Percentiles rank a stretch among this genome's conserved stretches.
Conservation (phyloP, 1,139 yeast genomes). For the Hansenula lynferdii region DNA sequence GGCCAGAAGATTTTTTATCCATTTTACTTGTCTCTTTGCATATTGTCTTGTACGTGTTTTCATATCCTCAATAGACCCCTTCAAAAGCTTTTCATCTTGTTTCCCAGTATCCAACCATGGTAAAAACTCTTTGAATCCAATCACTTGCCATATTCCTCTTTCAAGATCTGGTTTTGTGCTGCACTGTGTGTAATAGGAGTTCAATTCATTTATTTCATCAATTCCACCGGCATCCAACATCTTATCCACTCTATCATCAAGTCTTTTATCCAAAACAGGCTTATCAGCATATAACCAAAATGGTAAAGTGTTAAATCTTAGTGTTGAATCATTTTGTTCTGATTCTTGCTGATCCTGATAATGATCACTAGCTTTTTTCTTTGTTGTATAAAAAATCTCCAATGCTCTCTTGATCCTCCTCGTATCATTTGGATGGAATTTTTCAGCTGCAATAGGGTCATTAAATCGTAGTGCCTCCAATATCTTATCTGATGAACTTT, state of each 20-base stretch:
- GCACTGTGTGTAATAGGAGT: slow-evolving; percentile 31
- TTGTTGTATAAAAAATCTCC: slow-evolving; percentile 70
- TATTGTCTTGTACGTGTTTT: slow-evolving; percentile 80
- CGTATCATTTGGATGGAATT: slow-evolving; percentile 89
- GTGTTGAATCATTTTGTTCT: slow-evolving; percentile 40
- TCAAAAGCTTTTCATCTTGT: slow-evolving; percentile 17
- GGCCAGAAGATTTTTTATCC: slow-evolving; percentile 74
- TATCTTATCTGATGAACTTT: slow-evolving; percentile 48
- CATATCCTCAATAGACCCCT: slow-evolving; percentile 65
- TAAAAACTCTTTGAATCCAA: slow-evolving; percentile 90
- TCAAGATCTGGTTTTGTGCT: slow-evolving; percentile 47
- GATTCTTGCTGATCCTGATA: slow-evolving; percentile 55
- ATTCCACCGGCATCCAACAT: slow-evolving; percentile 73
- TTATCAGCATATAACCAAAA: slow-evolving; percentile 86
- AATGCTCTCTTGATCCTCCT: slow-evolving; percentile 76
- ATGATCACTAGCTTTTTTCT: slow-evolving; percentile 62
- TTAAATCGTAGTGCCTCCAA: slow-evolving; percentile 41
- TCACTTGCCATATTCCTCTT: slow-evolving; percentile 89
- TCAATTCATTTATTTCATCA: slow-evolving; percentile 61
- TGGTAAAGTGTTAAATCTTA: slow-evolving; percentile 63
- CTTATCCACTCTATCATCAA: slow-evolving; percentile 75
- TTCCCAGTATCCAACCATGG: slow-evolving; percentile 56
- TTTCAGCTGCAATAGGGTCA: slow-evolving; percentile 73
- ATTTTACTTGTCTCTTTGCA: slow-evolving; percentile 86
- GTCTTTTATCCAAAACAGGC: slow-evolving; percentile 49